Conservation (phyloP, 305 asterid species). For the Fraxinus nigra region DNA sequence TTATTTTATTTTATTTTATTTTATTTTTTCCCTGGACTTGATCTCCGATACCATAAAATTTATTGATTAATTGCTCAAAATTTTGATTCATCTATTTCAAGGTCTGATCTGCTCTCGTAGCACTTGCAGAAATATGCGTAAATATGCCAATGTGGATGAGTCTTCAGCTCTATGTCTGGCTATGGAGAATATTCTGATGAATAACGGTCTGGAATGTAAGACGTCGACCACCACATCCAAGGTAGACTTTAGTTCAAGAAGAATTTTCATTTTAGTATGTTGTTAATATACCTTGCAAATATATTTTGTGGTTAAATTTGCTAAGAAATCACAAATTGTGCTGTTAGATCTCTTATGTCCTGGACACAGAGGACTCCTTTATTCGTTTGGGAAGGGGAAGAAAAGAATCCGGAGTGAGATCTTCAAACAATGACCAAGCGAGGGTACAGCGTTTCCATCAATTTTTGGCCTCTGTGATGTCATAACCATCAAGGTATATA, state of each 20-base stretch:
- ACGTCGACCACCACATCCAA: constrained; percentile 84
- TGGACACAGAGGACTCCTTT: constrained; percentile 49
- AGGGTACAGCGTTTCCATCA: constrained; percentile 36
- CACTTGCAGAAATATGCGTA: constrained; percentile 65
- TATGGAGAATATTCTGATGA: constrained; percentile 58
- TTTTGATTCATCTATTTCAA: constrained; percentile 5
- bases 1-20: background rate
- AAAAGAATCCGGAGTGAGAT: constrained; percentile 16
- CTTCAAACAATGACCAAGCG: constrained; percentile 22
- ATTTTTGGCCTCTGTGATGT: constrained; percentile 28
- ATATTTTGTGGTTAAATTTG: background rate
- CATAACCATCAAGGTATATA: constrained; percentile 10
- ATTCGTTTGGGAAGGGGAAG: constrained; percentile 36
- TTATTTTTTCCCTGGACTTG: background rate
- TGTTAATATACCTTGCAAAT: background rate
- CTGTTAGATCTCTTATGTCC: constrained; percentile 44
- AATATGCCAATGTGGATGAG: constrained; percentile 52
- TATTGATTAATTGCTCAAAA: background rate
- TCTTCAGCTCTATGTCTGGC: constrained; percentile 56
- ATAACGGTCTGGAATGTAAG: constrained; percentile 94
- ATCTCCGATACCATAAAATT: constrained; percentile 4
- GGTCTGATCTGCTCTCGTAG: constrained; percentile 26
- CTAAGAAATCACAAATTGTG: background rate
- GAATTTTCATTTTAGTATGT: background rate
- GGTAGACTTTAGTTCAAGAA: constrained; percentile 43